Evolutionary conservation across 768 basidiomycete species (phyloP).

Genomic region (Thelephora ganbajun): DNA sequence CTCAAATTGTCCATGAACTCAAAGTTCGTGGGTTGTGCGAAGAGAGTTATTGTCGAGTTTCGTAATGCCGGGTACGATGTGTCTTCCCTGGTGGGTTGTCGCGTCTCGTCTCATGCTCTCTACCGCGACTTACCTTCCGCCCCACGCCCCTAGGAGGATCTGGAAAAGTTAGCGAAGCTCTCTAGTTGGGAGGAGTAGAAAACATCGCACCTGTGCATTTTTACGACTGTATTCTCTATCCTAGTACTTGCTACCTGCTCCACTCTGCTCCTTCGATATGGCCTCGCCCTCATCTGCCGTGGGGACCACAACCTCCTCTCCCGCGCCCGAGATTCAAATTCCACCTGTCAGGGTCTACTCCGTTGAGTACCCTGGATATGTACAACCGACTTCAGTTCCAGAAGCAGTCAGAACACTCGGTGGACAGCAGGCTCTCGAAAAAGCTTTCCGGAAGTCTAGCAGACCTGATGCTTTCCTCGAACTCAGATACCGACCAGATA

Average conservation of each 20-base stretch:
- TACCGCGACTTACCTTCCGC: too few species aligned
- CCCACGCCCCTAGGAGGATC: slow-evolving; percentile 25
- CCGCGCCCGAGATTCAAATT: slow-evolving; percentile 29
- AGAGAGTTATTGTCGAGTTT: slow-evolving; percentile 33
- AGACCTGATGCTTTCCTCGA: slow-evolving; percentile 59
- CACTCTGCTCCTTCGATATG: too few species aligned
- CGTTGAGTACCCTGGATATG: slow-evolving; percentile 85
- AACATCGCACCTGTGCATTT: background rate
- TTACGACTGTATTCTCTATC: slow-evolving; percentile 1
- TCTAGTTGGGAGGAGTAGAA: slow-evolving; percentile 6
- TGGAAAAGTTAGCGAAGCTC: slow-evolving; percentile 27
- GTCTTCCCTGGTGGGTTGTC: slow-evolving; percentile 30
- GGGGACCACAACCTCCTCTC: background rate
- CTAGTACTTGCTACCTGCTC: background rate
- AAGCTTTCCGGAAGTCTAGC: slow-evolving; percentile 59
- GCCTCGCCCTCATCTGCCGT: background rate
- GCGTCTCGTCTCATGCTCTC: too few species aligned
- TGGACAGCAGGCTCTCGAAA: slow-evolving; percentile 56
- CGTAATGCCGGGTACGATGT: slow-evolving; percentile 49
- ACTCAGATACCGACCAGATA: slow-evolving; percentile 56
- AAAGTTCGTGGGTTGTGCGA: slow-evolving; percentile 36
- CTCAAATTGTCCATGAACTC: slow-evolving; percentile 37
- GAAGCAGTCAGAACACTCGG: slow-evolving; percentile 53
- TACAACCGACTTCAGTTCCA: slow-evolving; percentile 45
- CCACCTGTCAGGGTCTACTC: slow-evolving; percentile 56